Conservation (phyloP, 225 moss, liverwort and hornwort species). For the Physcomitrium patens region DNA sequence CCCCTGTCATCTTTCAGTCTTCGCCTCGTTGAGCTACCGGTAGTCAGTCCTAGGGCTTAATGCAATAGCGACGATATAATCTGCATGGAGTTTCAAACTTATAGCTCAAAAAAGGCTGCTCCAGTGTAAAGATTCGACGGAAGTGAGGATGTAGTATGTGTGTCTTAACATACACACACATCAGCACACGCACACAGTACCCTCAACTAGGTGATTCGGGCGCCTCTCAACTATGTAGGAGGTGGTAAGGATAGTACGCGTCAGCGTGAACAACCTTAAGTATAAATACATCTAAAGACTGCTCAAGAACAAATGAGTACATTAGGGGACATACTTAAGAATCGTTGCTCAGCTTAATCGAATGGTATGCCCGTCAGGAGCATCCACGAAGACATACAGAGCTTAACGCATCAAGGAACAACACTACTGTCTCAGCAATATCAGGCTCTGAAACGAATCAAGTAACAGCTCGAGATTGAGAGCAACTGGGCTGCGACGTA, state of each 20-base stretch:
- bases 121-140: neutral
- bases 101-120: conserved; percentile 12
- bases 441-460: conserved; percentile 11
- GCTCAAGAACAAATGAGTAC: neutral
- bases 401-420: conserved; percentile 11
- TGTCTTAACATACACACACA: neutral
- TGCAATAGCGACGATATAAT: too few species aligned
- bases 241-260: conserved; percentile 2
- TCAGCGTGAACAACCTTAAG: neutral
- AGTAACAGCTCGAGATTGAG: conserved; percentile 25
- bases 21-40: neutral
- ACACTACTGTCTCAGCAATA: neutral
- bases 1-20: conserved; percentile 7
- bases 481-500: neutral
- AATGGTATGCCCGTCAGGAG: too few species aligned
- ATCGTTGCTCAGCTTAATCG: neutral
- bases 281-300: neutral
- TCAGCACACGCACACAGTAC: neutral
- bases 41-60: neutral
- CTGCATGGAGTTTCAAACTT: neutral
- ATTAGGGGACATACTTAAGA: conserved; percentile 36
- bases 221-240: conserved; percentile 4
- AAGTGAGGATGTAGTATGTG: neutral
- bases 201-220: neutral
- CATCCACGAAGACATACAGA: neutral